Percentiles rank a stretch among this genome's conserved stretches.
phyloP scores from a whole-genome alignment of 306 rosid genomes.

The Citrullus mucosospermus region DNA sequence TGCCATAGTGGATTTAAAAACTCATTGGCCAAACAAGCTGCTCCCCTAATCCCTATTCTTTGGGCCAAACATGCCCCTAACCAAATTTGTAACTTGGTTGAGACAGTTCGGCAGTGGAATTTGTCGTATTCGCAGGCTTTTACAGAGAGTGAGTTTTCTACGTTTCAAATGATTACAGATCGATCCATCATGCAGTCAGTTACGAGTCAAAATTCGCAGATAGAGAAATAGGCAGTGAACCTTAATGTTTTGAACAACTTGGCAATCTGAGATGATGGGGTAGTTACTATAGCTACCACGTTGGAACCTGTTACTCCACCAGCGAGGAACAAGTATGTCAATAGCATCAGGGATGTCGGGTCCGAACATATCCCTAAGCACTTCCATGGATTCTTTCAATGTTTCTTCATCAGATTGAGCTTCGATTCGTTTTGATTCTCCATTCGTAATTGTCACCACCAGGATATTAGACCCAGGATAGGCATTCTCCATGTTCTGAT shows the following conservation, averaged over 20 bases:
- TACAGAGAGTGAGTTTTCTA: neutral
- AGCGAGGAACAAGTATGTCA: slow-evolving; percentile 76
- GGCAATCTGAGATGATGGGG: slow-evolving; percentile 48
- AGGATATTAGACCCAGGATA: slow-evolving; percentile 88
- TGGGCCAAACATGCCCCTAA: too few species aligned
- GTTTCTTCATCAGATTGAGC: slow-evolving; percentile 70
- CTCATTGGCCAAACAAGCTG: too few species aligned
- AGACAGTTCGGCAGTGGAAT: neutral
- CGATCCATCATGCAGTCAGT: neutral
- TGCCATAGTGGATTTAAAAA: too few species aligned
- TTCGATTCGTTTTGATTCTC: slow-evolving; percentile 90
- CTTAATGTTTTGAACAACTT: slow-evolving; percentile 49
- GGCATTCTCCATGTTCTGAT: slow-evolving; percentile 96
- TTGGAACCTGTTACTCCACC: slow-evolving; percentile 92
- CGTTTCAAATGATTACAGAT: neutral
- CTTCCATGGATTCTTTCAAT: slow-evolving; percentile 73
- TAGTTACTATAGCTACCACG: slow-evolving; percentile 95
- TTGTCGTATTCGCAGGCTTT: neutral
- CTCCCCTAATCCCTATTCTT: too few species aligned
- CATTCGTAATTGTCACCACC: slow-evolving; percentile 93
- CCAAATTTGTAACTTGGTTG: neutral
- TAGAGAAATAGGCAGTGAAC: slow-evolving; percentile 17
- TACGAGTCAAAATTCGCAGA: neutral
- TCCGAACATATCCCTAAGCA: slow-evolving; percentile 83
- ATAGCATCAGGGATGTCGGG: slow-evolving; percentile 61